Evolutionary conservation across 352 stramenopile species (phyloP).

Genomic region (Phytophthora podocarpi): DNA sequence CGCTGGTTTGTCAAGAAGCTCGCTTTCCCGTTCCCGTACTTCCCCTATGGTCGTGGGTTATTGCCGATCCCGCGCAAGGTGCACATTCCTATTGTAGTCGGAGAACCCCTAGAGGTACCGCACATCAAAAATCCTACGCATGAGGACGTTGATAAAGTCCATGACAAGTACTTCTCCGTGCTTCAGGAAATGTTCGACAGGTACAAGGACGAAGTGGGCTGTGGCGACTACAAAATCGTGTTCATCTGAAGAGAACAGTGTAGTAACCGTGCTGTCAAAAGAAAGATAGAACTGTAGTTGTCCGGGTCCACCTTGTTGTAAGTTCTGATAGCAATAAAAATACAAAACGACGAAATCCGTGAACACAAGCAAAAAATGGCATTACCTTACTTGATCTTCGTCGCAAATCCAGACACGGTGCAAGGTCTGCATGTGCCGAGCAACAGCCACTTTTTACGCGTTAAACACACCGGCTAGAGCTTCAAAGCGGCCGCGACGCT

Average conservation of each 20-base stretch:
- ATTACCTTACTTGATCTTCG: slow-evolving; percentile 7
- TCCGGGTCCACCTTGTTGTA: no score
- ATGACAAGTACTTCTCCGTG: slow-evolving; percentile 60
- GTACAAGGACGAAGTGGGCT: slow-evolving; percentile 80
- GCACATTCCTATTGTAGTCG: slow-evolving; percentile 70
- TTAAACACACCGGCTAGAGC: slow-evolving; percentile 40
- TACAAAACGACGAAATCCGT: background rate
- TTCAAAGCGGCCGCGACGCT: slow-evolving; percentile 68
- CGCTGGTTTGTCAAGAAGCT: slow-evolving; percentile 82
- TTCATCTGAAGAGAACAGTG: no score
- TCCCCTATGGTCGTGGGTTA: slow-evolving; percentile 71
- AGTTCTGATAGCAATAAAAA: background rate
- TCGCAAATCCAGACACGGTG: background rate
- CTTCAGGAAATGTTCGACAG: slow-evolving; percentile 68
- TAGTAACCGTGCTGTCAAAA: no score
- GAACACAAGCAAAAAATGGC: slow-evolving; percentile 13
- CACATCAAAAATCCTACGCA: slow-evolving; percentile 49
- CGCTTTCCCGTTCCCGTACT: slow-evolving; percentile 81
- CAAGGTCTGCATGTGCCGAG: background rate
- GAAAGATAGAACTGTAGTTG: no score
- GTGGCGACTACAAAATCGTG: slow-evolving; percentile 73
- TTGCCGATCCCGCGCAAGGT: slow-evolving; percentile 74
- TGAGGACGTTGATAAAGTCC: slow-evolving; percentile 68
- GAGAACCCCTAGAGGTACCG: slow-evolving; percentile 57
- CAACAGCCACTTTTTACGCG: slow-evolving; percentile 2